phyloP scores from a whole-genome alignment of 2,329 filamentous ascomycete genomes.

The Curvularia spicifera region DNA sequence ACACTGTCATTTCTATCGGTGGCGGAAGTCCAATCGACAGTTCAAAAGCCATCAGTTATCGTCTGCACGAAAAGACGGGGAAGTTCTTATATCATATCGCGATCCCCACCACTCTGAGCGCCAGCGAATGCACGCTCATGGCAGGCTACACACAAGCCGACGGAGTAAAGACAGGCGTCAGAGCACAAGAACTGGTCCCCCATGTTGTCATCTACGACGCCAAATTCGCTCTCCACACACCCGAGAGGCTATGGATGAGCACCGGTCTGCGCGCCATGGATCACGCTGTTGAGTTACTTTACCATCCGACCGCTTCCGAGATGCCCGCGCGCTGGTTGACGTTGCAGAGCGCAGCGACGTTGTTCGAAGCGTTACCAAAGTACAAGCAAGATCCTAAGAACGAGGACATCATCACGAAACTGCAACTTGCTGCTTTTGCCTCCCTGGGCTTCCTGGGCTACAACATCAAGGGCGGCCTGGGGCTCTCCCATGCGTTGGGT shows the following conservation, averaged over 20 bases:
- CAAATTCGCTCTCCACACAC: constrained; percentile 59
- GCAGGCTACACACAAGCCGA: constrained; percentile 60
- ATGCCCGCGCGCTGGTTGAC: constrained; percentile 57
- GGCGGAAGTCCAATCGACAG: constrained; percentile 63
- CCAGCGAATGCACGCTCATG: constrained; percentile 61
- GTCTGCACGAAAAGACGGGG: constrained; percentile 43
- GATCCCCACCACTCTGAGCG: constrained; percentile 53
- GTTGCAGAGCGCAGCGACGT: constrained; percentile 53
- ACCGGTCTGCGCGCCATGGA: constrained; percentile 63
- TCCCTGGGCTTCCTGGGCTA: constrained; percentile 59
- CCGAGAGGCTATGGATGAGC: constrained; percentile 56
- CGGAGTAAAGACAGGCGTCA: constrained; percentile 59
- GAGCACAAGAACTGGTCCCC: constrained; percentile 52
- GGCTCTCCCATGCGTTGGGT: constrained; percentile 55
- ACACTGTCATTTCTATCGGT: constrained; percentile 63
- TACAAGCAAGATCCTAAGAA: constrained; percentile 56
- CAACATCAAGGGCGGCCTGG: constrained; percentile 59
- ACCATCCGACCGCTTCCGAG: constrained; percentile 60
- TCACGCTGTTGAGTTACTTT: constrained; percentile 62
- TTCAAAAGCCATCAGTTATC: constrained; percentile 48
- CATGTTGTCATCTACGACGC: constrained; percentile 62
- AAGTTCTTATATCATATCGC: constrained; percentile 49
- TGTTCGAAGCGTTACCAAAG: constrained; percentile 58
- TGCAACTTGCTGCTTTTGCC: constrained; percentile 61
- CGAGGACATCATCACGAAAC: constrained; percentile 57